phyloP scores from a whole-genome alignment of 768 basidiomycete genomes.

The Rhodotorula sphaerocarpa region DNA sequence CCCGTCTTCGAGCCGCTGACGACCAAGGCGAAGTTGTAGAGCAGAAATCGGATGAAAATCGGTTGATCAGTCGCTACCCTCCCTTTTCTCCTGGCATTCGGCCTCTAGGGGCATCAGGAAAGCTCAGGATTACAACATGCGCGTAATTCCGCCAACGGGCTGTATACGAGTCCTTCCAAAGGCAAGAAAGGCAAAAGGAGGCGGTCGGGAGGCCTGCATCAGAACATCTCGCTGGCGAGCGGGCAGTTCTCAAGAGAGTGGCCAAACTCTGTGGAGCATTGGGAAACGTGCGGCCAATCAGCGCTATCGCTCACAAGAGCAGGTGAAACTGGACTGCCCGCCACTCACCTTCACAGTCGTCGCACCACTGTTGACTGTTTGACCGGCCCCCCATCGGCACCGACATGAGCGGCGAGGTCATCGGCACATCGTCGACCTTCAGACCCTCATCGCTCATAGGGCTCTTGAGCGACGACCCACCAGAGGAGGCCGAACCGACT shows the following conservation, averaged over 20 bases:
- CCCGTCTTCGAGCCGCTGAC: no score
- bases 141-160: no score
- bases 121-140: no score
- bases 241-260: slow-evolving; percentile 71
- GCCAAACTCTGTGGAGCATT: slow-evolving; percentile 48
- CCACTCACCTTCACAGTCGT: slow-evolving; percentile 67
- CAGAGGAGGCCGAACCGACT: slow-evolving; percentile 27
- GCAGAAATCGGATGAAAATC: no score
- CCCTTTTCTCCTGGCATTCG: no score
- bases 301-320: not conserved
- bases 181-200: no score
- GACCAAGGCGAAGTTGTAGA: not conserved
- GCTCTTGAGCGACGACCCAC: slow-evolving; percentile 36
- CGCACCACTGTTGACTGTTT: slow-evolving; percentile 52
- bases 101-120: no score
- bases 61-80: no score
- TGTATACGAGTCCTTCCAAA: no score
- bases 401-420: slow-evolving; percentile 29
- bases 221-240: slow-evolving; percentile 80
- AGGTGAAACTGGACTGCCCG: not conserved
- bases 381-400: not conserved
- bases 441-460: no score
- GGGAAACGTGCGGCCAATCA: no score
- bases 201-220: slow-evolving; percentile 15
- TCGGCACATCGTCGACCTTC: slow-evolving; percentile 12